These are phyloP conservation scores for Sporothrix luriei DNA, from an alignment of 2,329 filamentous ascomycete genomes.

Conservation along the genomic window DNA sequence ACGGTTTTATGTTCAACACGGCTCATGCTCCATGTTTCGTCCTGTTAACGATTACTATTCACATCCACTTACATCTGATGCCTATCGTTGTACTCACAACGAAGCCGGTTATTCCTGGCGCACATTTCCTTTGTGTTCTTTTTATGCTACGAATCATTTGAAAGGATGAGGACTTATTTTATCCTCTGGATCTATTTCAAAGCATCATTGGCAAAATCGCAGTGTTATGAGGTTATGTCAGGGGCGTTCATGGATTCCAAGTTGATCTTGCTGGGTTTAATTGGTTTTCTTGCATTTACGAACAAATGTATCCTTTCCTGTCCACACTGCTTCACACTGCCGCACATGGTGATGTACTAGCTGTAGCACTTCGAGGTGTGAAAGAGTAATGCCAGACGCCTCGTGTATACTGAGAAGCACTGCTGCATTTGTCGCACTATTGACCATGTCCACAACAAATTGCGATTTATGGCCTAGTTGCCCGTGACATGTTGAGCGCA, in stretches of 20 bases:
- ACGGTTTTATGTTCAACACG: slow-evolving; percentile 10
- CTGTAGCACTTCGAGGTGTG: neutral
- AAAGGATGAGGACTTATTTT: neutral
- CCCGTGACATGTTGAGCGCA: neutral
- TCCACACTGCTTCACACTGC: neutral
- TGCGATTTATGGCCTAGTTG: neutral
- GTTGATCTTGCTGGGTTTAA: neutral
- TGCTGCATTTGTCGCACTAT: no score
- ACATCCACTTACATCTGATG: neutral
- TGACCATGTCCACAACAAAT: neutral
- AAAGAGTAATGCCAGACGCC: neutral
- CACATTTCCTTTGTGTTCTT: neutral
- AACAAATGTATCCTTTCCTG: neutral
- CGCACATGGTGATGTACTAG: neutral
- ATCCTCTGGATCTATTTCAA: neutral
- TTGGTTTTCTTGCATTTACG: neutral
- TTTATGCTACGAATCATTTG: neutral
- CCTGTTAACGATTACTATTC: neutral
- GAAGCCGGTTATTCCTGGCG: neutral
- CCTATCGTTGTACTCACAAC: neutral
- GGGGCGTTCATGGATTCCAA: neutral
- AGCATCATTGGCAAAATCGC: neutral
- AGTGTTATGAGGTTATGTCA: neutral
- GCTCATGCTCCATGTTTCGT: slow-evolving; percentile 14
- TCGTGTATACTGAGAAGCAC: neutral